Percentiles rank a stretch among this genome's conserved stretches.
Conservation (phyloP, 257 asterid species). For the Primulina huaijiensis region DNA sequence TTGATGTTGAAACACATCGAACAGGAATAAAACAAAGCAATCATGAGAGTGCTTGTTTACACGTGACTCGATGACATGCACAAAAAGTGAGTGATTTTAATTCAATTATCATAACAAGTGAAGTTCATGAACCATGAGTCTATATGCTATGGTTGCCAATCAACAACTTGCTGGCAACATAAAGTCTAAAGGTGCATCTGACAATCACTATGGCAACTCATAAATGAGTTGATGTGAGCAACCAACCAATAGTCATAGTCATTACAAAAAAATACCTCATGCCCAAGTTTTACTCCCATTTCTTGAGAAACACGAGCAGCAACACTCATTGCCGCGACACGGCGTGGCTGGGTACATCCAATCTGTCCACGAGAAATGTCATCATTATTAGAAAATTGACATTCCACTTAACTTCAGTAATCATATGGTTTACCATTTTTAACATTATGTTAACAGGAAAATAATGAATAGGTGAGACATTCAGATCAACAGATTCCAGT, state of each 20-base stretch:
- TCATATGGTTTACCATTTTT: background rate
- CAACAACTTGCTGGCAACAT: no score
- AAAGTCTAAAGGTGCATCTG: background rate
- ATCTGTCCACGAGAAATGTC: slow-evolving; percentile 42
- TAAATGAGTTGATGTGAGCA: slow-evolving; percentile 2
- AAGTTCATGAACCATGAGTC: slow-evolving; percentile 4
- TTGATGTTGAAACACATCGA: background rate
- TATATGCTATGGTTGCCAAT: no score
- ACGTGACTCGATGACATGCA: background rate
- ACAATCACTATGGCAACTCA: slow-evolving; percentile 1
- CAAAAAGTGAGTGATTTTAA: background rate
- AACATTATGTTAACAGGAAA: background rate
- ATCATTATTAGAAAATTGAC: slow-evolving; percentile 14
- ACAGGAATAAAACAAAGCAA: background rate
- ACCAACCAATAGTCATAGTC: slow-evolving; percentile 15
- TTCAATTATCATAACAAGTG: background rate
- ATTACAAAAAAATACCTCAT: slow-evolving; percentile 58
- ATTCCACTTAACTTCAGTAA: slow-evolving; percentile 10
- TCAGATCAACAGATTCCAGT: slow-evolving; percentile 13
- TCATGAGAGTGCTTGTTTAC: background rate
- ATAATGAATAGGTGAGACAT: slow-evolving; percentile 9
- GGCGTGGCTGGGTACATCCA: slow-evolving; percentile 97
- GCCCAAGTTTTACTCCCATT: slow-evolving; percentile 98
- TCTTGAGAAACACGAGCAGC: slow-evolving; percentile 98
- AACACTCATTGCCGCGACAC: slow-evolving; percentile 99